These are phyloP conservation scores for Mucor velutinosus DNA, from an alignment of 371 early-diverging fungal species.

Conservation along the genomic window DNA sequence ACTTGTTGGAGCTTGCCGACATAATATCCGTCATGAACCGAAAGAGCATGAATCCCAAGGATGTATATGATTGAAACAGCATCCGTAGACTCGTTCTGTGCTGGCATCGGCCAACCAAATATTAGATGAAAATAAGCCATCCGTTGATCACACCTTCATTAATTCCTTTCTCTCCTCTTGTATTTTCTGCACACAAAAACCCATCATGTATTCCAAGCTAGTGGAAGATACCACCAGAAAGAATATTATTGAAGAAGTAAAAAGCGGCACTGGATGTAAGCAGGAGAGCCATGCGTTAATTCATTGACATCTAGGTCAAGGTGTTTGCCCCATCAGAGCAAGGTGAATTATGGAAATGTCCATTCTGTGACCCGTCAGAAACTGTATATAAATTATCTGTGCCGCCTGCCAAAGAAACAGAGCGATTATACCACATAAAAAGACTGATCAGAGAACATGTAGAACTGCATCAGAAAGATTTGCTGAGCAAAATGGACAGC, in stretches of 20 bases:
- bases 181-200: not conserved
- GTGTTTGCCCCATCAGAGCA: slow-evolving; percentile 2
- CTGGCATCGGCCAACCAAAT: not conserved
- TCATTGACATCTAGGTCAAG: not conserved
- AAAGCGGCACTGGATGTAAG: not conserved
- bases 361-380: slow-evolving; percentile 15
- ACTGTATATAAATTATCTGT: slow-evolving; percentile 8
- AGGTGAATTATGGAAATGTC: slow-evolving; percentile 18
- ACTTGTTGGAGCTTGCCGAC: too few relatives aligned
- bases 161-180: not conserved
- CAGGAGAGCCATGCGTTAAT: not conserved
- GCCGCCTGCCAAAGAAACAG: slow-evolving; percentile 5
- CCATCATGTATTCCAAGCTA: slow-evolving; percentile 15
- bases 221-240: slow-evolving; percentile 12
- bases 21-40: too few relatives aligned
- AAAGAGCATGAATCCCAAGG: too few relatives aligned
- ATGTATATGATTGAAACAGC: too few relatives aligned
- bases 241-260: slow-evolving; percentile 14
- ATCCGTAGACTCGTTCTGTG: too few relatives aligned
- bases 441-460: slow-evolving; percentile 13
- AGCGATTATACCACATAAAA: not conserved
- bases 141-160: not conserved
- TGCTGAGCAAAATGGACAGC: not conserved
- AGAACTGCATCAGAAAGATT: slow-evolving; percentile 16
- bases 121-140: not conserved